These are phyloP conservation scores for Pseudocercospora crystallina DNA, from an alignment of 2,329 filamentous ascomycete species.

Conservation along the genomic window DNA sequence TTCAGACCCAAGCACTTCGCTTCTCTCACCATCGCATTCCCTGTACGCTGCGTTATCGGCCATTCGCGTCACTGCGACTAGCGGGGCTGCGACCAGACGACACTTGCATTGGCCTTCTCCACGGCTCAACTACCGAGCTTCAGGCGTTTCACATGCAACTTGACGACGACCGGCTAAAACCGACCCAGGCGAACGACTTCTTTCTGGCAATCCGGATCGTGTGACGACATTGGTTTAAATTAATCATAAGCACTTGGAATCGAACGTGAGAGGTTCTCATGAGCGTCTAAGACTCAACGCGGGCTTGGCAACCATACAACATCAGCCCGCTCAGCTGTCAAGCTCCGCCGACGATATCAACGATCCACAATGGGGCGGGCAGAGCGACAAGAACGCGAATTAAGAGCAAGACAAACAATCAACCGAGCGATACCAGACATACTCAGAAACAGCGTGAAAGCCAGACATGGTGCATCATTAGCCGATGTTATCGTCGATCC, in stretches of 20 bases:
- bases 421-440: conserved; percentile 61
- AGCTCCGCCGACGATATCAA: not conserved
- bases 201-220: conserved; percentile 1
- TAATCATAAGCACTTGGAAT: too few relatives aligned
- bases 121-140: conserved; percentile 11
- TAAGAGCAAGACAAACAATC: conserved; percentile 52
- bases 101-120: conserved; percentile 4
- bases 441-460: conserved; percentile 54
- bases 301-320: too few relatives aligned
- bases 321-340: not conserved
- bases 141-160: conserved; percentile 18
- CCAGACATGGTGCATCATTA: conserved; percentile 54
- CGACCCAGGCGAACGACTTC: conserved; percentile 2
- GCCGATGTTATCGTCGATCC: conserved; percentile 52
- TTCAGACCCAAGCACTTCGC: too few relatives aligned
- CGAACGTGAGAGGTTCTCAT: not conserved
- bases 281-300: not conserved
- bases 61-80: not conserved
- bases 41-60: not conserved
- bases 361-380: conserved; percentile 20
- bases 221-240: conserved; percentile 7
- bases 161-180: conserved; percentile 10
- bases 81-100: conserved; percentile 3
- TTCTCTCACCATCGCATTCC: not conserved
- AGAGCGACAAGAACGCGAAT: conserved; percentile 28